Evolutionary conservation across 257 asterid species (phyloP), one percentile per base, ranked within the genome.

Genomic region (Misopates orontium): DNA sequence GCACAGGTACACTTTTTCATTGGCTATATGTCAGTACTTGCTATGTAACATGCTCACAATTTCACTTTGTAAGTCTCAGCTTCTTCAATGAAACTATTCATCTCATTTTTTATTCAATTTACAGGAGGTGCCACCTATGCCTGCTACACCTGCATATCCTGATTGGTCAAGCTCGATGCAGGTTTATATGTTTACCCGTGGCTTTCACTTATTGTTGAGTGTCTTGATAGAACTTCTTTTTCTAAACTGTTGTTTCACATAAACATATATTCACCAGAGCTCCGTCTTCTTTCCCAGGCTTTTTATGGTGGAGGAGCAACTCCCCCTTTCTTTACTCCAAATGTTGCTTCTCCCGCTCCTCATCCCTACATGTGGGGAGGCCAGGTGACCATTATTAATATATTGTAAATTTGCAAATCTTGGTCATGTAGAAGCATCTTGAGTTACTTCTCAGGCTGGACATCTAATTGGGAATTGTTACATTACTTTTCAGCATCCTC

Each of bases 151-250:
- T 47, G 75, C 86, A 53, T 92, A 92, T 78, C 86, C 94, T 76
- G 97, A 92, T 75, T 92, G 98, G 98, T 69, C 97, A 70, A 80
- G 60, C 72, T 82, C 96, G 64, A 80, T 89, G 89, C 97, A 83
- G 98, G 98, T 92, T 75, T 59, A 74, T 59, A 22, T 51, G 42
- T 36, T 69, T 48, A 28, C 59, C 36, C 9, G 39, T 22, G 62
- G 19, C 54, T 69, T 44, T 68, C 18, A 36, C 42, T 50, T 65
- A 24, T 16, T 13, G 48, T 56, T 59, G 53, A 76, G 18, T 36
- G 20, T 68, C 1, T 36, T 7, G 14, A 60, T 10, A 16, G 20
- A 6, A 12, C 36, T 40, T 65, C 42, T n/a, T 41, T 56, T 56
- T 54, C 10, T 45, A 39, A 23, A 17, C 39, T 11, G 14, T 28